Conservation (phyloP, 2,329 filamentous ascomycete genomes). For the Clathrospora elynae region DNA sequence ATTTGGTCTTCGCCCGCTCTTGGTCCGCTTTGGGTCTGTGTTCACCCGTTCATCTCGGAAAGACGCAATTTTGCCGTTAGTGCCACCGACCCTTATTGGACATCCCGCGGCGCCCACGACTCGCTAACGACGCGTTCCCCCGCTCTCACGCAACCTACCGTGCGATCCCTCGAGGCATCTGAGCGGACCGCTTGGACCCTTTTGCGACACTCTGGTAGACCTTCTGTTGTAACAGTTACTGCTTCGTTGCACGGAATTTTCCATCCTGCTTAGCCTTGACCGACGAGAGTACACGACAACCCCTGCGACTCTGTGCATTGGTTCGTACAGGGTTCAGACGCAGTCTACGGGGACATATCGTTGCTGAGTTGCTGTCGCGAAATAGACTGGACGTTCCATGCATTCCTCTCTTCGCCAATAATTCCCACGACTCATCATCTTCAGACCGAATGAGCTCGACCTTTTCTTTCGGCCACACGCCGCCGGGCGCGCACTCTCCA, state of each 20-base stretch:
- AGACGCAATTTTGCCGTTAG: conserved; percentile 33
- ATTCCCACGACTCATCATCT: conserved; percentile 19
- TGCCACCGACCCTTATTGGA: conserved; percentile 38
- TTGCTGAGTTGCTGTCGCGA: conserved; percentile 9
- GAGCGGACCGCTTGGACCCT: conserved; percentile 33
- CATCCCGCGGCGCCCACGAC: conserved; percentile 34
- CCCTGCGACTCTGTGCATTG: conserved; percentile 18
- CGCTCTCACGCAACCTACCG: conserved; percentile 40
- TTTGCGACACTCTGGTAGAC: conserved; percentile 20
- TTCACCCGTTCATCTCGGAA: conserved; percentile 27
- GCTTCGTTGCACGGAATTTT: conserved; percentile 16
- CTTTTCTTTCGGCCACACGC: conserved; percentile 43
- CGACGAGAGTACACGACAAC: conserved; percentile 10
- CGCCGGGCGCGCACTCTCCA: conserved; percentile 38
- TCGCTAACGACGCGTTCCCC: conserved; percentile 44
- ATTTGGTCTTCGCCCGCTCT: conserved; percentile 16
- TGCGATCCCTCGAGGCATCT: conserved; percentile 40
- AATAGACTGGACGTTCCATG: conserved; percentile 32
- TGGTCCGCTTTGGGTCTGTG: conserved; percentile 21
- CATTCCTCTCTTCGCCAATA: conserved; percentile 25
- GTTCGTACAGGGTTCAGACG: conserved; percentile 7
- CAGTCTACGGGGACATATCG: conserved; percentile 5
- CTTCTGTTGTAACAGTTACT: conserved; percentile 14
- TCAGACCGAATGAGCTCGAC: conserved; percentile 45
- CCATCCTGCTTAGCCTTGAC: conserved; percentile 13